Evolutionary conservation across 768 basidiomycete genomes (phyloP).

Genomic region (Hirschioporus abietinus): DNA sequence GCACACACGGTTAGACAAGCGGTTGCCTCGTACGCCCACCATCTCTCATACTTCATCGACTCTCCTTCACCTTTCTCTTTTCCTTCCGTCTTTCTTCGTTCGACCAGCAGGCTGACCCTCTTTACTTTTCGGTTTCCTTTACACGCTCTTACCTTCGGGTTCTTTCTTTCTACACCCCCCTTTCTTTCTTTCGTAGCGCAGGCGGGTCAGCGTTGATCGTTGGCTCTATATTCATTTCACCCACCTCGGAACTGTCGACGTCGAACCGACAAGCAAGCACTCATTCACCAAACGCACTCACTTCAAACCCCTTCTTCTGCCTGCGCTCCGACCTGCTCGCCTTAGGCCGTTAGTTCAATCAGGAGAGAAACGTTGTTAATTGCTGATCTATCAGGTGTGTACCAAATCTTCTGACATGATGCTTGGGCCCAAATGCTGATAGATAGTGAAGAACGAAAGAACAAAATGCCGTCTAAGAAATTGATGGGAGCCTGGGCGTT

Average conservation of each 20-base stretch:
- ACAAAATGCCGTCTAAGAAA: conserved; percentile 64
- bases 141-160: conserved; percentile 29
- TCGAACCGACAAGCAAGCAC: conserved; percentile 9
- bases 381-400: background rate
- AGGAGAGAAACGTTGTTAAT: conserved; percentile 14
- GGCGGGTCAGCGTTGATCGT: conserved; percentile 21
- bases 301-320: conserved; percentile 15
- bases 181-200: conserved; percentile 19
- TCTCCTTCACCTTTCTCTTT: conserved; percentile 19
- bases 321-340: conserved; percentile 7
- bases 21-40: background rate
- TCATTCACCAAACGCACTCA: conserved; percentile 15
- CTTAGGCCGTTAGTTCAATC: conserved; percentile 11
- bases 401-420: background rate
- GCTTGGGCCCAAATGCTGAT: conserved; percentile 10
- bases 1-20: background rate
- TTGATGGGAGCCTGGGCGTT: conserved; percentile 69
- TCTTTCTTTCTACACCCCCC: conserved; percentile 35
- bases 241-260: conserved; percentile 19
- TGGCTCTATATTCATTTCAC: conserved; percentile 46
- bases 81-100: conserved; percentile 25
- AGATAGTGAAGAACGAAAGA: conserved; percentile 21
- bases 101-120: conserved; percentile 14
- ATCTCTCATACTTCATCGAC: conserved; percentile 12
- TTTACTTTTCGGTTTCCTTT: conserved; percentile 25